Evolutionary conservation across 352 stramenopile species (phyloP).

Genomic region (Phytophthora macrochlamydospora): DNA sequence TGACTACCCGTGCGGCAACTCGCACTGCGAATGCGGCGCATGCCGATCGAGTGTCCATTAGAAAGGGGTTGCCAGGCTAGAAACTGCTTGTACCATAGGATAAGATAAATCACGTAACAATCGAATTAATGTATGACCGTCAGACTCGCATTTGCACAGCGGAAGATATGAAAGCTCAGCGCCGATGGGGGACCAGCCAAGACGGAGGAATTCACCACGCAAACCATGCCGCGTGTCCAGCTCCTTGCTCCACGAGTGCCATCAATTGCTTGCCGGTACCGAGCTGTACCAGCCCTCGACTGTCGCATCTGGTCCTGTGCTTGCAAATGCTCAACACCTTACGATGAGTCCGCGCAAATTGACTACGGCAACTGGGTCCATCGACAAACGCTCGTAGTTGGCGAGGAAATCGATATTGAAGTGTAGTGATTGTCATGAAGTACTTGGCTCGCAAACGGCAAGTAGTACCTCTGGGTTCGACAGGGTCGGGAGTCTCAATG

Average conservation of each 20-base stretch:
- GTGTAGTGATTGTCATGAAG: neutral
- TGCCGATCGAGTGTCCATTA: slow-evolving; percentile 25
- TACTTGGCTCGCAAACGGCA: neutral
- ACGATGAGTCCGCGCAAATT: no score
- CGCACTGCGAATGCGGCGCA: slow-evolving; percentile 21
- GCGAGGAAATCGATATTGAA: no score
- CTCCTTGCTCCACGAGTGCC: no score
- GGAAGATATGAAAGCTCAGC: no score
- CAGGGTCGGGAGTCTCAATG: neutral
- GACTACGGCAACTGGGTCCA: no score
- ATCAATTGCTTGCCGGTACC: no score
- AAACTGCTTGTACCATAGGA: slow-evolving; percentile 12
- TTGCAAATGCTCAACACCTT: neutral
- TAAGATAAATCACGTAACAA: slow-evolving; percentile 19
- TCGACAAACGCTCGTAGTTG: no score
- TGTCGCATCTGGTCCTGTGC: slow-evolving; percentile 1
- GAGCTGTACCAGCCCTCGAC: neutral
- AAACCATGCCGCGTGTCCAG: no score
- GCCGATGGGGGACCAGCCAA: no score
- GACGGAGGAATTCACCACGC: no score
- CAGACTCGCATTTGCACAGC: neutral
- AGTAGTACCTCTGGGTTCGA: neutral
- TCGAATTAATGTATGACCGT: neutral
- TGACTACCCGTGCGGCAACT: slow-evolving; percentile 23
- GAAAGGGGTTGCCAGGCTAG: neutral